Evolutionary conservation across 2,329 filamentous ascomycete species (phyloP).

Genomic region (Nakataea oryzae): DNA sequence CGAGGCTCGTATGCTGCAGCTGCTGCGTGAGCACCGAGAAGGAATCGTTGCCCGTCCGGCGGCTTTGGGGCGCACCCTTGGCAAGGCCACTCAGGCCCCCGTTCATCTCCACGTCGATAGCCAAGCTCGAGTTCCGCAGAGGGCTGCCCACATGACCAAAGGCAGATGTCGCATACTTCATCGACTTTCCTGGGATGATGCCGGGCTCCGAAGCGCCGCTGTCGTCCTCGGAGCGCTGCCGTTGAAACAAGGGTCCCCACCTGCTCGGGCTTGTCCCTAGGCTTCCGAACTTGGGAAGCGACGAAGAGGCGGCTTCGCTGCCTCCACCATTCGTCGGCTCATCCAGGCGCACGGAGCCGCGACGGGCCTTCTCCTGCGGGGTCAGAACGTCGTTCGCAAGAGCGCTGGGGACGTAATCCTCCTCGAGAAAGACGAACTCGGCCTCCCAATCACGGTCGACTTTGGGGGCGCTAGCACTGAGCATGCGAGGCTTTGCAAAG

Average conservation of each 20-base stretch:
- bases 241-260: conserved; percentile 44
- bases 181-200: conserved; percentile 16
- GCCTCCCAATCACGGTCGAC: conserved; percentile 53
- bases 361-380: conserved; percentile 54
- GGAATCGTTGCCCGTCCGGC: conserved; percentile 34
- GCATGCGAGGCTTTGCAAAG: conserved; percentile 55
- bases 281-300: conserved; percentile 47
- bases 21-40: conserved; percentile 52
- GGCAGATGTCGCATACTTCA: conserved; percentile 38
- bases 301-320: conserved; percentile 26
- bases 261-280: conserved; percentile 33
- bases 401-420: conserved; percentile 74
- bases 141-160: conserved; percentile 59
- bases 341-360: conserved; percentile 49
- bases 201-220: conserved; percentile 38
- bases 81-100: conserved; percentile 14
- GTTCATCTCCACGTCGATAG: conserved; percentile 29
- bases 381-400: conserved; percentile 54
- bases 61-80: conserved; percentile 10
- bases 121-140: conserved; percentile 51
- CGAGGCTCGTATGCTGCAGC: conserved; percentile 47
- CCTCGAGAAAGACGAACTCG: conserved; percentile 67
- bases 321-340: conserved; percentile 27
- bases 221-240: conserved; percentile 42
- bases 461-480: conserved; percentile 55